Evolutionary conservation across 139 green algal species (phyloP).

Genomic region (Pedinophyceae sp.): DNA sequence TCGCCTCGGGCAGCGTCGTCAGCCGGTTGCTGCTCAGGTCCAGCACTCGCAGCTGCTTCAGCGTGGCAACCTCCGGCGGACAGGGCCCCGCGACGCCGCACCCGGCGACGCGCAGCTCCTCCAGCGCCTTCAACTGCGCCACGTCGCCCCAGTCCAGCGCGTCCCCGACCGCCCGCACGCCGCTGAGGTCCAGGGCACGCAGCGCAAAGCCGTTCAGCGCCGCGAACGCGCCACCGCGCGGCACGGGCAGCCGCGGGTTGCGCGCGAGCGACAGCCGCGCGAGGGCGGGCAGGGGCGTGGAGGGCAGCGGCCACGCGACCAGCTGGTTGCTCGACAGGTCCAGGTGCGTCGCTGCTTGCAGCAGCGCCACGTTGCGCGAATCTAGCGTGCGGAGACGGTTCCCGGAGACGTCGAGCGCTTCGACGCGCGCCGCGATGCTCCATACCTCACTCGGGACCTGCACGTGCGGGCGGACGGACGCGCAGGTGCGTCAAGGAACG

Average conservation of each 20-base stretch:
- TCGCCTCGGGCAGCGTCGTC: conserved; percentile 10
- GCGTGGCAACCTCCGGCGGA: too few relatives aligned
- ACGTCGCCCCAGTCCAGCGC: too few relatives aligned
- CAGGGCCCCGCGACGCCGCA: too few relatives aligned
- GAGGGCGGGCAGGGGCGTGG: conserved; percentile 7
- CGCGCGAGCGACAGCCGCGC: conserved; percentile 8
- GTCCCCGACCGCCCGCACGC: too few relatives aligned
- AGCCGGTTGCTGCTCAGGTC: conserved; percentile 20
- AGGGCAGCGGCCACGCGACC: not conserved
- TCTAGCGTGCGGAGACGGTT: conserved; percentile 8
- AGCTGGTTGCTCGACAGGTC: conserved; percentile 1
- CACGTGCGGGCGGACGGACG: conserved; percentile 9
- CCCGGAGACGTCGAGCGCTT: conserved; percentile 5
- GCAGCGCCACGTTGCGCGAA: not conserved
- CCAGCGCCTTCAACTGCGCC: too few relatives aligned
- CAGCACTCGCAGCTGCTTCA: conserved; percentile 17
- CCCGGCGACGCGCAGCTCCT: too few relatives aligned
- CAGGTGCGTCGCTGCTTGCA: conserved; percentile 2
- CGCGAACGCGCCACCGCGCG: too few relatives aligned
- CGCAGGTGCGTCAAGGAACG: too few relatives aligned
- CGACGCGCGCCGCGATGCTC: conserved; percentile 2
- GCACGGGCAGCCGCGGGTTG: not conserved
- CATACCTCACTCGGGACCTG: conserved; percentile 20
- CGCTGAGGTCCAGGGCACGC: too few relatives aligned
- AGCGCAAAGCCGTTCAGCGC: too few relatives aligned